phyloP scores from a whole-genome alignment of 768 basidiomycete species.

The Suillus fuscotomentosus region DNA sequence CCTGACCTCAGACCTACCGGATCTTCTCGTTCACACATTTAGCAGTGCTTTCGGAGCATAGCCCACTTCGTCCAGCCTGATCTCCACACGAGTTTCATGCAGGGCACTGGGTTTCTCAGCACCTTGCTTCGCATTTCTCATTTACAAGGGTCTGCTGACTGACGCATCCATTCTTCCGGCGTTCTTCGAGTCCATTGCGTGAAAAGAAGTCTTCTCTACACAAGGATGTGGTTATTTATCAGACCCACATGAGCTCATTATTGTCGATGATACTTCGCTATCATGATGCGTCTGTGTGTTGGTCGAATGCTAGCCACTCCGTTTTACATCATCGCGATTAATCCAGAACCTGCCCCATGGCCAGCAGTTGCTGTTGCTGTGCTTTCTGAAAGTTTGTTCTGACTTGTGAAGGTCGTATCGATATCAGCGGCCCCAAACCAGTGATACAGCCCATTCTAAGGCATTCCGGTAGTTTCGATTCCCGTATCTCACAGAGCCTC shows the following conservation, averaged over 20 bases:
- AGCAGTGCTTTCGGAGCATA: slow-evolving; percentile 1
- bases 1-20: neutral
- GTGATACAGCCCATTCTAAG: neutral
- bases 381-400: neutral
- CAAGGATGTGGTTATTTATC: neutral
- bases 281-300: neutral
- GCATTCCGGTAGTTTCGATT: neutral
- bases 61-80: neutral
- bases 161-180: neutral
- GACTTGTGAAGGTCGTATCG: neutral
- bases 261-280: neutral
- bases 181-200: neutral
- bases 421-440: neutral
- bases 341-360: neutral
- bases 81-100: neutral
- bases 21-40: neutral
- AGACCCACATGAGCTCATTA: neutral
- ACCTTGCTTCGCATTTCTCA: neutral
- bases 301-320: neutral
- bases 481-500: neutral
- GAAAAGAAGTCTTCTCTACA: neutral
- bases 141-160: neutral
- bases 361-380: neutral
- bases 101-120: slow-evolving; percentile 1
- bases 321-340: neutral